Evolutionary conservation across 176 grass and related monocot species (phyloP).

Genomic region (Carex myosuroides): DNA sequence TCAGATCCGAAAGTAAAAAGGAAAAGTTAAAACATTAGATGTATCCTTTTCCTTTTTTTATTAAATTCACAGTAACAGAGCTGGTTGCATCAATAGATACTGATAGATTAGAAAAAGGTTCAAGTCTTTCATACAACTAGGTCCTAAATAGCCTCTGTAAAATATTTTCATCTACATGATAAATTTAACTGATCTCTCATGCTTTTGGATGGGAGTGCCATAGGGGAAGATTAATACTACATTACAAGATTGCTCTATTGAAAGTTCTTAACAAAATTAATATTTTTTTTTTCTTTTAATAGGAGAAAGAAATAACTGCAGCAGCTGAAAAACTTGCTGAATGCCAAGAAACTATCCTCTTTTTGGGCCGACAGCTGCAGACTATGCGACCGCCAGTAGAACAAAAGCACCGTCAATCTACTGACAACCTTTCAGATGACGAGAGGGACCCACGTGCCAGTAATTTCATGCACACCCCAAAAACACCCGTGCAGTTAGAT

Average conservation of each 20-base stretch:
- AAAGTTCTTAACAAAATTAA: neutral
- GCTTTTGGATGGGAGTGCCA: neutral
- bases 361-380: constrained; percentile 90
- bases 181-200: neutral
- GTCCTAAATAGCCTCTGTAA: neutral
- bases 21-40: neutral
- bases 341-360: constrained; percentile 92
- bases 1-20: neutral
- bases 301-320: constrained; percentile 82
- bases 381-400: constrained; percentile 64
- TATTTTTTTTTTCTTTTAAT: neutral
- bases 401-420: constrained; percentile 38
- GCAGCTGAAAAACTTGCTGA: constrained; percentile 93
- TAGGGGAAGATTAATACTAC: neutral
- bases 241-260: neutral
- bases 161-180: neutral
- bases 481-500: constrained; percentile 36
- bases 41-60: neutral
- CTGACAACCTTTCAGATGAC: constrained; percentile 49
- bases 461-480: constrained; percentile 31
- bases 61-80: neutral
- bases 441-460: constrained; percentile 24
- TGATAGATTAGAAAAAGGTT: neutral
- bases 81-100: neutral
- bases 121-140: neutral